Conservation (phyloP, 2,329 filamentous ascomycete genomes). For the Aspergillus sclerotialis region DNA sequence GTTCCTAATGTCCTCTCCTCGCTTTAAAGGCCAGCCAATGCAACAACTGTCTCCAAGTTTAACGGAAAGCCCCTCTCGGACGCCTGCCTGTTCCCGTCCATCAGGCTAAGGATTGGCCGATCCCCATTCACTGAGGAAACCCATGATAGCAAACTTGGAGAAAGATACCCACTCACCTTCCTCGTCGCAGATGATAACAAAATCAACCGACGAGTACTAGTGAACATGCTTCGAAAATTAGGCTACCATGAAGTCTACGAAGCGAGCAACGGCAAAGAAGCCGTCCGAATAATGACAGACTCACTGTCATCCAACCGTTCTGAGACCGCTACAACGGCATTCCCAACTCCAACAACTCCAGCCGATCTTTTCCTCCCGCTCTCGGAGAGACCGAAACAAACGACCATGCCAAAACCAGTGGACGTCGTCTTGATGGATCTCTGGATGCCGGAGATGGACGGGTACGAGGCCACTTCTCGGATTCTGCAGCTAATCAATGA, state of each 20-base stretch:
- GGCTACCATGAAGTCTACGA: slow-evolving; percentile 58
- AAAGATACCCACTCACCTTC: slow-evolving; percentile 58
- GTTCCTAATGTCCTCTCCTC: slow-evolving; percentile 16
- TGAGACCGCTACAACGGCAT: slow-evolving; percentile 2
- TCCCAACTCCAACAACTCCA: slow-evolving; percentile 13
- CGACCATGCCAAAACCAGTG: slow-evolving; percentile 38
- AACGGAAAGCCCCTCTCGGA: slow-evolving; percentile 18
- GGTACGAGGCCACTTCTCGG: slow-evolving; percentile 59
- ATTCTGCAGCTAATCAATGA: slow-evolving; percentile 52
- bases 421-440: slow-evolving; percentile 67
- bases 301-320: slow-evolving; percentile 26
- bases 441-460: slow-evolving; percentile 70
- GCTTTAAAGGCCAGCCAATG: slow-evolving; percentile 16
- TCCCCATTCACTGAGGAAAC: slow-evolving; percentile 18
- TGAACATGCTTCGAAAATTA: slow-evolving; percentile 60
- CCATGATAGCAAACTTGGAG: slow-evolving; percentile 53
- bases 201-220: slow-evolving; percentile 61
- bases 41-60: slow-evolving; percentile 25
- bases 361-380: slow-evolving; percentile 8
- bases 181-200: slow-evolving; percentile 67
- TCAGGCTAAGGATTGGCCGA: slow-evolving; percentile 20
- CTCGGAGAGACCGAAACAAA: slow-evolving; percentile 13
- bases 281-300: slow-evolving; percentile 54
- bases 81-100: slow-evolving; percentile 13
- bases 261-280: slow-evolving; percentile 62